Evolutionary conservation across 176 grass and related monocot species (phyloP).

Genomic region (Aegilops longissima): DNA sequence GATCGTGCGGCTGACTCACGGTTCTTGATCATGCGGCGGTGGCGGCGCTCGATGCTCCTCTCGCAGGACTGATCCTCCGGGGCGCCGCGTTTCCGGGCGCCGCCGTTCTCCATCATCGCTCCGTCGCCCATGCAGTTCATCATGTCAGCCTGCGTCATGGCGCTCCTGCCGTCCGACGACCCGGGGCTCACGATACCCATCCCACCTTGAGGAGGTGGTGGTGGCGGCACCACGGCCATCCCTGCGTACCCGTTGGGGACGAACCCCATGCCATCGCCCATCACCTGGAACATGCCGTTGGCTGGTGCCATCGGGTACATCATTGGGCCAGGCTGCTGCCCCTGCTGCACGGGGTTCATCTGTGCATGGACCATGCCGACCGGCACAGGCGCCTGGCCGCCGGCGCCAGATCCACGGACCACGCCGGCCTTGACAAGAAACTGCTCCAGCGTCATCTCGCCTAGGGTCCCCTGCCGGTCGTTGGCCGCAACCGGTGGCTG

Average conservation of each 20-base stretch:
- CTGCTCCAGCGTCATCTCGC: too few species aligned
- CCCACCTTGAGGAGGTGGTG: conserved; percentile 25
- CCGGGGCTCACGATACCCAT: conserved; percentile 38
- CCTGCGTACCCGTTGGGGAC: conserved; percentile 32
- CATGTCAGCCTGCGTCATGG: conserved; percentile 53
- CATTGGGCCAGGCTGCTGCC: too few species aligned
- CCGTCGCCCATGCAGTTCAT: conserved; percentile 14
- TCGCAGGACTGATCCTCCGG: conserved; percentile 31
- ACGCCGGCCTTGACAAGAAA: too few species aligned
- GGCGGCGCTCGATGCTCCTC: conserved; percentile 81
- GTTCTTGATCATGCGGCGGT: conserved; percentile 99
- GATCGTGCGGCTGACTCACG: conserved; percentile 56
- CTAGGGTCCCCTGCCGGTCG: too few species aligned
- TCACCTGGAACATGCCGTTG: too few species aligned
- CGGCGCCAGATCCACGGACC: too few species aligned
- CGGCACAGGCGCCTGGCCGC: too few species aligned
- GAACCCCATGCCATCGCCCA: background rate
- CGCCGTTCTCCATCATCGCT: background rate
- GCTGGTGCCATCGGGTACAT: too few species aligned
- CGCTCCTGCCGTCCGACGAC: conserved; percentile 52
- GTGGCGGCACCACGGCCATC: conserved; percentile 28
- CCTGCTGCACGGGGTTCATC: too few species aligned
- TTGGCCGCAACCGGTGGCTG: conserved; percentile 10
- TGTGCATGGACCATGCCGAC: too few species aligned
- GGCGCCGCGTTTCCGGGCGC: conserved; percentile 35